Evolutionary conservation across 768 basidiomycete species (phyloP).

Genomic region (Fistulinella prunicolor): DNA sequence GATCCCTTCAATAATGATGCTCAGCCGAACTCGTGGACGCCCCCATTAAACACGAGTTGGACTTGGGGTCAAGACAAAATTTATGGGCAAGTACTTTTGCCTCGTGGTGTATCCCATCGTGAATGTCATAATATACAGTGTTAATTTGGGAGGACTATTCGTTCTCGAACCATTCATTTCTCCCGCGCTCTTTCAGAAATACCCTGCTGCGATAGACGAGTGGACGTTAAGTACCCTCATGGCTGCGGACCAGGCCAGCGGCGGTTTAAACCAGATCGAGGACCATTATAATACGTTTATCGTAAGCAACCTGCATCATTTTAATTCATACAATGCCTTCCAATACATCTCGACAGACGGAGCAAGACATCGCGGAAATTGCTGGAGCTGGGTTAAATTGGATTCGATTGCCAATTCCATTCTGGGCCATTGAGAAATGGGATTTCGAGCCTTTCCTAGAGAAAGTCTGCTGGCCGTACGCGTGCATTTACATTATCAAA

Average conservation of each 20-base stretch:
- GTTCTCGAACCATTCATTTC: conserved; percentile 78
- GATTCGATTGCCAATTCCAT: conserved; percentile 76
- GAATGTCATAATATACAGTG: conserved; percentile 33
- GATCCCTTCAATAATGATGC: conserved; percentile 77
- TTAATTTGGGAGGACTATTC: conserved; percentile 75
- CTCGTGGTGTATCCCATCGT: conserved; percentile 1
- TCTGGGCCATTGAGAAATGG: conserved; percentile 83
- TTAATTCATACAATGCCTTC: neutral
- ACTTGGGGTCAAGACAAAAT: conserved; percentile 60
- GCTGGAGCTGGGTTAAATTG: conserved; percentile 87
- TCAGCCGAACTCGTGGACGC: conserved; percentile 75
- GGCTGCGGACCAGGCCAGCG: conserved; percentile 58
- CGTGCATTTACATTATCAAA: conserved; percentile 5
- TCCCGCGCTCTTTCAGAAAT: conserved; percentile 60
- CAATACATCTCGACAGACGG: conserved; percentile 51
- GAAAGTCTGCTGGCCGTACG: conserved; percentile 70
- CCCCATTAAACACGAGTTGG: conserved; percentile 75
- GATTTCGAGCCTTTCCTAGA: conserved; percentile 74
- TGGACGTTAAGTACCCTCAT: conserved; percentile 66
- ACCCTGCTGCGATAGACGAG: conserved; percentile 57
- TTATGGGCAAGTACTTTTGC: conserved; percentile 45
- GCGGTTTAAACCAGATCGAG: conserved; percentile 66
- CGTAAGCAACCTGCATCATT: conserved; percentile 40
- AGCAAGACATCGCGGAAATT: conserved; percentile 86
- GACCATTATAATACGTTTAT: conserved; percentile 83